Percentiles rank a stretch among this genome's conserved stretches.
Conservation (phyloP, 768 basidiomycete species). For the Amanita thiersii region DNA sequence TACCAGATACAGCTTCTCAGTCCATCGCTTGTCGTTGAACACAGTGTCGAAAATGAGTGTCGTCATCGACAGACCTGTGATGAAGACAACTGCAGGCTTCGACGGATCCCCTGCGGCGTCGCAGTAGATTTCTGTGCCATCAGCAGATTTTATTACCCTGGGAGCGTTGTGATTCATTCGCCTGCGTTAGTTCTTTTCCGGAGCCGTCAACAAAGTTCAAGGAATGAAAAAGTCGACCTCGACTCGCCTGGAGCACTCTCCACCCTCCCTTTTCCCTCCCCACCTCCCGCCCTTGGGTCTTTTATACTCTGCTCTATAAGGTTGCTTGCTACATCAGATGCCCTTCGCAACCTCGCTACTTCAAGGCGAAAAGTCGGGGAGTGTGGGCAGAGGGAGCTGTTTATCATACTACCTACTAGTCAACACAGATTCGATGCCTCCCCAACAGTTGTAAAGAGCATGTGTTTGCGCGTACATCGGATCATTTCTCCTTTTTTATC, state of each 20-base stretch:
- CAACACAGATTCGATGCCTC: too few relatives aligned
- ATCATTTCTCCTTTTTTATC: too few relatives aligned
- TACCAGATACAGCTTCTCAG: constrained; percentile 20
- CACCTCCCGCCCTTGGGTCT: not conserved
- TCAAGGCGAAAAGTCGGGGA: too few relatives aligned
- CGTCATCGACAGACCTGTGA: constrained; percentile 27
- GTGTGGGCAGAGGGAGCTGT: too few relatives aligned
- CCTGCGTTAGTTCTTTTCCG: too few relatives aligned
- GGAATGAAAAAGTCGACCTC: not conserved
- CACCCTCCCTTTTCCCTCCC: not conserved
- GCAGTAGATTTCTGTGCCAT: constrained; percentile 30
- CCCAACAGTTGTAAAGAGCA: too few relatives aligned
- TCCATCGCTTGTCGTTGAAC: constrained; percentile 23
- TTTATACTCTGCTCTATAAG: too few relatives aligned
- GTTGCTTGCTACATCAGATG: too few relatives aligned
- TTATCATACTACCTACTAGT: too few relatives aligned
- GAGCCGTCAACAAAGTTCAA: too few relatives aligned
- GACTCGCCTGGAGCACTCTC: not conserved
- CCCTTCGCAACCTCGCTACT: too few relatives aligned
- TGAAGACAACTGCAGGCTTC: constrained; percentile 29
- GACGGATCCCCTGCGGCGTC: constrained; percentile 26
- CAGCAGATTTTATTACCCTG: constrained; percentile 22
- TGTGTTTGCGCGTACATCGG: too few relatives aligned
- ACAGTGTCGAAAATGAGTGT: constrained; percentile 25
- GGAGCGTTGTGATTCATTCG: constrained; percentile 3